These are phyloP conservation scores for Marasmius fiardii DNA, from an alignment of 1,284 basidiomycete genomes.

Conservation along the genomic window DNA sequence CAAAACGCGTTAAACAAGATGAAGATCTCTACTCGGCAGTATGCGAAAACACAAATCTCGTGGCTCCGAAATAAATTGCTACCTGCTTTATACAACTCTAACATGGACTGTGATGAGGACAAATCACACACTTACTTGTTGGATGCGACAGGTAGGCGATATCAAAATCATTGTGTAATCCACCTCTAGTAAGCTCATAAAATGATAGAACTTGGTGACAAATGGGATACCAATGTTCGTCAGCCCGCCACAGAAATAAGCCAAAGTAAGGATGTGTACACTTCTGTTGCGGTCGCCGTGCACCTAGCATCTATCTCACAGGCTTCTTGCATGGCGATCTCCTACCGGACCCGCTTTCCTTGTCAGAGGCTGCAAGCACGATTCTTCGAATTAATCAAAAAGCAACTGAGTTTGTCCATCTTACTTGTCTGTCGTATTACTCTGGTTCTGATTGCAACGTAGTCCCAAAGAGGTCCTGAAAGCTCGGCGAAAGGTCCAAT, in stretches of 20 bases:
- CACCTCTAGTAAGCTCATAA: slow-evolving; percentile 13
- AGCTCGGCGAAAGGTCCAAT: slow-evolving; percentile 59
- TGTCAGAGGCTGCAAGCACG: slow-evolving; percentile 53
- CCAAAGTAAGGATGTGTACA: slow-evolving; percentile 34
- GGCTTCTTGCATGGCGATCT: slow-evolving; percentile 54
- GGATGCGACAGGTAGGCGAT: slow-evolving; percentile 67
- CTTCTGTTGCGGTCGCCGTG: neutral
- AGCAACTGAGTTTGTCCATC: slow-evolving; percentile 42
- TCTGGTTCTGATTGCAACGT: slow-evolving; percentile 7
- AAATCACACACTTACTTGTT: slow-evolving; percentile 53
- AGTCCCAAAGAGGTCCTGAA: slow-evolving; percentile 58
- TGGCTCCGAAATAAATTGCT: slow-evolving; percentile 94
- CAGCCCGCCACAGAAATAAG: slow-evolving; percentile 48
- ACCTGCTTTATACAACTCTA: slow-evolving; percentile 63
- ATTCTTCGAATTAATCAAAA: slow-evolving; percentile 49
- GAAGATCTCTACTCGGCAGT: slow-evolving; percentile 88
- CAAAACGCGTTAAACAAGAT: slow-evolving; percentile 68
- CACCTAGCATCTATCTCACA: slow-evolving; percentile 24
- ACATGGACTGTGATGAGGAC: slow-evolving; percentile 31
- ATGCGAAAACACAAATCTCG: slow-evolving; percentile 87
- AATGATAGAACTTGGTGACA: slow-evolving; percentile 44
- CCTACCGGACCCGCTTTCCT: slow-evolving; percentile 56
- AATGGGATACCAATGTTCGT: slow-evolving; percentile 58
- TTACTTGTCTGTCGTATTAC: slow-evolving; percentile 12
- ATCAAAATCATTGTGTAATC: neutral